These are phyloP conservation scores for Apocynum venetum DNA, from an alignment of 257 asterid species.

Conservation along the genomic window DNA sequence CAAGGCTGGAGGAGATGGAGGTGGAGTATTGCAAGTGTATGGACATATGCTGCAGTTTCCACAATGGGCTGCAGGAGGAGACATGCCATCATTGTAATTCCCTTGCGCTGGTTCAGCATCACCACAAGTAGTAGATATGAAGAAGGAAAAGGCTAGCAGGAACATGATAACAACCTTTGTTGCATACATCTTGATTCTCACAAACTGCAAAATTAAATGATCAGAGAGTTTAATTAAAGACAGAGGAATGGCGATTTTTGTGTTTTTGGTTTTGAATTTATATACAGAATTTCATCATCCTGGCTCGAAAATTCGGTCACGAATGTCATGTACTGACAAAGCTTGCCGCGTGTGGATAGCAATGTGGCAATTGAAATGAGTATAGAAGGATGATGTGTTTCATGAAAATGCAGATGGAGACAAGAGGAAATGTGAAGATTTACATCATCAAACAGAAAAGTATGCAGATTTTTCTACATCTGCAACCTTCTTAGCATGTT, in stretches of 20 bases:
- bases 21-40: constrained; percentile 19
- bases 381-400: constrained; percentile 16
- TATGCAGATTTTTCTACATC: background rate
- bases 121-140: constrained; percentile 2
- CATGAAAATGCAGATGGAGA: background rate
- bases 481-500: too few species aligned
- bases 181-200: constrained; percentile 12
- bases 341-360: constrained; percentile 22
- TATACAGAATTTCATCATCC: background rate
- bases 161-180: constrained; percentile 9
- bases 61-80: constrained; percentile 25
- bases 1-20: constrained; percentile 11
- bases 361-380: constrained; percentile 22
- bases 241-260: background rate
- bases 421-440: background rate
- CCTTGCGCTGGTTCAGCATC: constrained; percentile 11
- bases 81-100: constrained; percentile 15
- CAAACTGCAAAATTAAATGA: too few species aligned
- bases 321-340: constrained; percentile 22
- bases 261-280: background rate
- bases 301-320: background rate
- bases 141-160: constrained; percentile 7
- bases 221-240: too few species aligned
- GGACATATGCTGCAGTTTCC: constrained; percentile 29
- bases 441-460: constrained; percentile 10